These are phyloP conservation scores for Ogataea hybrid DNA, from an alignment of 1,139 yeast species.

Conservation along the genomic window DNA sequence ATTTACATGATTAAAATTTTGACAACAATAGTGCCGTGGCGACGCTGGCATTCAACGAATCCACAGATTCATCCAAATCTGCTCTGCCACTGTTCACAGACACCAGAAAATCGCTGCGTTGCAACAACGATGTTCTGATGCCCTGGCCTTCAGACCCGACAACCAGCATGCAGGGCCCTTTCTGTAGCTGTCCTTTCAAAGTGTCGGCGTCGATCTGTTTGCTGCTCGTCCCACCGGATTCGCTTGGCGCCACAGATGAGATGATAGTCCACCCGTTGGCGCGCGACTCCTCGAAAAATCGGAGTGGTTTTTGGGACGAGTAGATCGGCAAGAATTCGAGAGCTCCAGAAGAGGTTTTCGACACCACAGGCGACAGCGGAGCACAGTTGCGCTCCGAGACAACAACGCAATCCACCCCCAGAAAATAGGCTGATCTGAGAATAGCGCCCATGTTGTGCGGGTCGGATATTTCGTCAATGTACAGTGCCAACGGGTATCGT, in stretches of 20 bases:
- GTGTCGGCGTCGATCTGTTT: conserved; percentile 41
- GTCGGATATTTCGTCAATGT: conserved; percentile 80
- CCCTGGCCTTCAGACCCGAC: conserved; percentile 89
- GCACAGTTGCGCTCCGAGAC: conserved; percentile 74
- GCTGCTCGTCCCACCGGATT: conserved; percentile 21
- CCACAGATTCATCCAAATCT: conserved; percentile 49
- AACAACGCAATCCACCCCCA: conserved; percentile 82
- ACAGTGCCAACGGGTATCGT: conserved; percentile 66
- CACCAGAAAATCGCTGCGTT: conserved; percentile 64
- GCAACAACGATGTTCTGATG: conserved; percentile 61
- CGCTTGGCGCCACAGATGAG: conserved; percentile 51
- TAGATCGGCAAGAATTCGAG: conserved; percentile 69
- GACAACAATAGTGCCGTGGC: conserved; percentile 72
- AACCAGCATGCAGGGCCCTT: conserved; percentile 65
- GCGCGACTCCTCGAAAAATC: conserved; percentile 56
- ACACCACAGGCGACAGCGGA: conserved; percentile 70
- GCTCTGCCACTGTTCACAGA: conserved; percentile 41
- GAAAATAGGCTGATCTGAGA: conserved; percentile 73
- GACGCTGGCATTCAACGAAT: conserved; percentile 86
- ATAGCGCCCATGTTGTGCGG: conserved; percentile 92
- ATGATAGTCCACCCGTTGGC: conserved; percentile 70
- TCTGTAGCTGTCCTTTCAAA: conserved; percentile 41
- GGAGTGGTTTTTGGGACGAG: conserved; percentile 54
- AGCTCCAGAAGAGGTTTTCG: conserved; percentile 88
- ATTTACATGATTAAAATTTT: conserved; percentile 23